Evolutionary conservation across 257 asterid species (phyloP), one percentile per base, ranked within the genome.

Genomic region (Thymus mandschuricus): DNA sequence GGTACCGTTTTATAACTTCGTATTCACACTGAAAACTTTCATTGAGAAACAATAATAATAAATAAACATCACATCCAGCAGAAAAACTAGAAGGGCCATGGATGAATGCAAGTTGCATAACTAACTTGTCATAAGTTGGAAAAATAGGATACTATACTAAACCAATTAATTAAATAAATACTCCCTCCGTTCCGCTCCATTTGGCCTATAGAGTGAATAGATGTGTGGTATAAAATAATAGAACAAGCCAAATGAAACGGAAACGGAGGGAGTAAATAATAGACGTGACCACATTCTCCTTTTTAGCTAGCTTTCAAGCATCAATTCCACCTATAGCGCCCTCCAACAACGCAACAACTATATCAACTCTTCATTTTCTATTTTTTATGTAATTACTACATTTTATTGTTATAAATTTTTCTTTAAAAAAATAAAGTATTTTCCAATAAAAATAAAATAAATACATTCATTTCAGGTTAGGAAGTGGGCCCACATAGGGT

Each of bases 401-500:
- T 21, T 21, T 21, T 21, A 21, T 21, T 21, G 21, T 21, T 21
- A 21, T 21, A 21, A 21, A 21, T 21, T 21, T 21, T 21, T 21
- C 21, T 21, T 21, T 21, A 21, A 21, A 21, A 21, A 21, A 21
- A 21, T 21, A 21, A 21, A 21, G 0, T 21, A 21, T 21, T 21
- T 21, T 21, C 21, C 21, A 21, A 21, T 21, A 21, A 21, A 21
- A 21, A 21, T 10, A 28, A 28, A 29, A 13, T 50, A n/a, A 8
- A 35, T 3, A 35, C 1, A 50, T 12, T 49, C 4, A 2, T 13
- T 9, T 41, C 2, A 40, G 38, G 46, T 6, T 6, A 34, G 49
- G 44, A 65, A 15, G 34, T 27, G 80, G 87, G 74, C 81, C 86
- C 88, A 57, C 80, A 43, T 69, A 73, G 75, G 69, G 62, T 68